These are phyloP conservation scores for Eimeria sp. DNA, from an alignment of 169 alveolate species.

Conservation along the genomic window DNA sequence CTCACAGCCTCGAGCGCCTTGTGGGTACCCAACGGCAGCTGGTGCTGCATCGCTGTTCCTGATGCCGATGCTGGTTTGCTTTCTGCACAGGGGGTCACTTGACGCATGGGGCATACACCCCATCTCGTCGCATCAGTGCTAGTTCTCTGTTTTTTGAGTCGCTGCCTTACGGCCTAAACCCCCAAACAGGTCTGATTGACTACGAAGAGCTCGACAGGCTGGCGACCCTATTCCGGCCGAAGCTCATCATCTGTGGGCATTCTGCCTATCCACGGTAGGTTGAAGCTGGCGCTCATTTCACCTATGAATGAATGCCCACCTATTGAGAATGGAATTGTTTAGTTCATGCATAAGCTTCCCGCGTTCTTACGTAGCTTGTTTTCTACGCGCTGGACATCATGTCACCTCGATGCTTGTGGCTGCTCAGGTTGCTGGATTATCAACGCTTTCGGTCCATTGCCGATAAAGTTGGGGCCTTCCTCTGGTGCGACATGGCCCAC, in stretches of 20 bases:
- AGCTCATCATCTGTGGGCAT: conserved; percentile 92
- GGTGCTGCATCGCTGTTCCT: conserved; percentile 11
- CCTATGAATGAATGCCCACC: not conserved
- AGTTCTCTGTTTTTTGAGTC: conserved; percentile 97
- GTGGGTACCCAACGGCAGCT: not conserved
- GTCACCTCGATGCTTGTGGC: not conserved
- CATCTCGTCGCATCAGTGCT: conserved; percentile 95
- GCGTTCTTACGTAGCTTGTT: not conserved
- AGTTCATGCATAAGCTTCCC: not conserved
- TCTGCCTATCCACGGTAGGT: conserved; percentile 86
- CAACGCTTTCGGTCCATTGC: conserved; percentile 92
- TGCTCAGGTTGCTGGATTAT: conserved; percentile 84
- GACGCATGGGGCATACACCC: conserved; percentile 96
- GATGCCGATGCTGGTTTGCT: not conserved
- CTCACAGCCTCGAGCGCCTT: not conserved
- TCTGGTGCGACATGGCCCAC: conserved; percentile 99
- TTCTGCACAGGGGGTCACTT: conserved; percentile 83
- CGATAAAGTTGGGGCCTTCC: conserved; percentile 97
- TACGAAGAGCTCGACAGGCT: conserved; percentile 94
- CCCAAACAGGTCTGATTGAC: conserved; percentile 95
- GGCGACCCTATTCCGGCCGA: conserved; percentile 91
- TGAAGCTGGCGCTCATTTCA: no score
- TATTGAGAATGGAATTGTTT: not conserved
- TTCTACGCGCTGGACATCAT: not conserved
- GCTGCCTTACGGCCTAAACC: conserved; percentile 94